Percentiles rank a stretch among this genome's conserved stretches.
Conservation (phyloP, 1,139 yeast species). For the Geotrichum restrictum region DNA sequence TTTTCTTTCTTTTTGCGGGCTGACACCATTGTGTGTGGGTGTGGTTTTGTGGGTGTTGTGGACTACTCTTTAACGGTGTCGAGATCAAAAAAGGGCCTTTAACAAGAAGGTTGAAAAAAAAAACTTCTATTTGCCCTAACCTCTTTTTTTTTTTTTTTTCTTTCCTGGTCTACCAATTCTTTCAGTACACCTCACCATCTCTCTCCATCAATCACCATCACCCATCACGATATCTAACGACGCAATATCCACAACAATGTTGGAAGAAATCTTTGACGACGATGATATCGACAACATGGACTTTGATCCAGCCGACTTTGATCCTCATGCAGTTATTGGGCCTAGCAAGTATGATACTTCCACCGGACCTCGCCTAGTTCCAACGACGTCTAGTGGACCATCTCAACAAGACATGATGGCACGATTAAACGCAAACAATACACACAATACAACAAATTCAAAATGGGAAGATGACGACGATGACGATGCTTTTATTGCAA, state of each 20-base stretch:
- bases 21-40: constrained; percentile 31
- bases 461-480: neutral
- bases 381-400: constrained; percentile 21
- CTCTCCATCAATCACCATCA: neutral
- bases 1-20: constrained; percentile 59
- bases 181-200: neutral
- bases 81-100: neutral
- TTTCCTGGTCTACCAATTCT: neutral
- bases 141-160: neutral
- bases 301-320: constrained; percentile 88
- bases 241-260: constrained; percentile 31
- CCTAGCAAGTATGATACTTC: constrained; percentile 26
- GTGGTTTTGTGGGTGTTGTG: too few species aligned
- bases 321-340: constrained; percentile 50
- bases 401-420: neutral
- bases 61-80: too few species aligned
- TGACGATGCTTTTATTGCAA: neutral
- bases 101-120: neutral
- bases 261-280: constrained; percentile 75
- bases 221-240: neutral
- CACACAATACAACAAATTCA: neutral
- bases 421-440: neutral
- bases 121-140: constrained; percentile 1
- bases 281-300: constrained; percentile 90
- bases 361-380: constrained; percentile 24